Percentiles rank a stretch among this genome's conserved stretches.
Conservation (phyloP, 139 green algal species). For the Chlamydomonas sp. region DNA sequence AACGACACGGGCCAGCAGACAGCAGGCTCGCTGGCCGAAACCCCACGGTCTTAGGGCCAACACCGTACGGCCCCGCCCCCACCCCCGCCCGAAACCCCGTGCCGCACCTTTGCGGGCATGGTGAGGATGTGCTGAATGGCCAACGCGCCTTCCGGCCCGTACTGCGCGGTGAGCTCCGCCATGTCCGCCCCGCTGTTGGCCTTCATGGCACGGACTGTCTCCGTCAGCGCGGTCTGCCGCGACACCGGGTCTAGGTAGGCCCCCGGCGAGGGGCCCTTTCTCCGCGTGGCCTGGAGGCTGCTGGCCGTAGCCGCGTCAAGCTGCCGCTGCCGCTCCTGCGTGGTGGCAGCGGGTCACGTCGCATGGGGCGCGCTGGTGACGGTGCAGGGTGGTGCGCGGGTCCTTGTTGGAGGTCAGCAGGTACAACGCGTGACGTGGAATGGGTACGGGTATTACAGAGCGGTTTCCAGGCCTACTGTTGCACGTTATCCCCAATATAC, state of each 20-base stretch:
- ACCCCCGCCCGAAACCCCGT: no score
- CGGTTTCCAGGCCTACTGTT: no score
- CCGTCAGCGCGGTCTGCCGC: slow-evolving; percentile 6
- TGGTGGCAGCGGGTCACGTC: no score
- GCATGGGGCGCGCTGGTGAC: not conserved
- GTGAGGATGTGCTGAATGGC: slow-evolving; percentile 21
- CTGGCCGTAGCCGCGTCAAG: not conserved
- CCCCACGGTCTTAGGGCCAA: no score
- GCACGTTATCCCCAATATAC: no score
- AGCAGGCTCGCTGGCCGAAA: no score
- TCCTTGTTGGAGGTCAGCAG: no score
- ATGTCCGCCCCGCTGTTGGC: slow-evolving; percentile 32
- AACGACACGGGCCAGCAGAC: no score
- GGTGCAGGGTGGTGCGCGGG: no score
- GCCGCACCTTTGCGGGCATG: not conserved
- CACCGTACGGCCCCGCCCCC: no score
- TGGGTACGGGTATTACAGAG: no score
- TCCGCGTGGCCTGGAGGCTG: slow-evolving; percentile 2
- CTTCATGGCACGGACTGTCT: slow-evolving; percentile 12
- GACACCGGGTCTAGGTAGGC: slow-evolving; percentile 19
- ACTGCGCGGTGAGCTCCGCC: slow-evolving; percentile 13
- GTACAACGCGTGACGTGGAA: no score
- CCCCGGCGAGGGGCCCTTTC: not conserved
- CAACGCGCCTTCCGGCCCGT: slow-evolving; percentile 12
- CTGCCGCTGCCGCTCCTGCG: slow-evolving; percentile 29